Conservation (phyloP, 2,329 filamentous ascomycete species). For the Colletotrichum musae region DNA sequence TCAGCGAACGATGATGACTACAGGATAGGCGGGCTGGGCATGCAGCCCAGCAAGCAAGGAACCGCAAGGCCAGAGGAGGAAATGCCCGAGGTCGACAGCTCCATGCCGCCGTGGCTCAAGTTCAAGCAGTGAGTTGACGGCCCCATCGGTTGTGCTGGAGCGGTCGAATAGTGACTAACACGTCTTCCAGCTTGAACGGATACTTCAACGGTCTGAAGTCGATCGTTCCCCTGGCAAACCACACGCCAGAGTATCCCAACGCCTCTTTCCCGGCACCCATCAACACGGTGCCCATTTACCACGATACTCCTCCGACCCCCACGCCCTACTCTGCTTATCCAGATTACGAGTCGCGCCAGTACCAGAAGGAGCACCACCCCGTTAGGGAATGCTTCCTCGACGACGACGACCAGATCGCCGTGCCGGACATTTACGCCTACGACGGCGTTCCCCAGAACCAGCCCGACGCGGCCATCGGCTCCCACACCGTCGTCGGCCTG, state of each 20-base stretch:
- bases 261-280: conserved; percentile 51
- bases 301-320: conserved; percentile 55
- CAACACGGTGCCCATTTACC: conserved; percentile 51
- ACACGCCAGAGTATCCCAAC: conserved; percentile 82
- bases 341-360: conserved; percentile 74
- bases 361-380: conserved; percentile 65
- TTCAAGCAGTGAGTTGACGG: conserved; percentile 58
- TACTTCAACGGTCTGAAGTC: conserved; percentile 86
- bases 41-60: conserved; percentile 34
- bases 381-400: conserved; percentile 77
- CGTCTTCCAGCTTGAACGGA: conserved; percentile 74
- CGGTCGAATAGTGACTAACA: conserved; percentile 38
- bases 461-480: conserved; percentile 83
- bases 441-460: conserved; percentile 81
- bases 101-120: conserved; percentile 56
- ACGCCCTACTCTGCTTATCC: conserved; percentile 73
- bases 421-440: conserved; percentile 77
- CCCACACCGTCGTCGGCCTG: conserved; percentile 80
- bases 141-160: too few species aligned
- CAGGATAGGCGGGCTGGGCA: conserved; percentile 33
- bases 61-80: conserved; percentile 56
- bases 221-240: conserved; percentile 73
- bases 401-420: conserved; percentile 66
- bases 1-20: conserved; percentile 30
- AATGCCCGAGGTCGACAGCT: conserved; percentile 47